Evolutionary conservation across 2,329 filamentous ascomycete species (phyloP).

Genomic region (Sarocladium oryzae): DNA sequence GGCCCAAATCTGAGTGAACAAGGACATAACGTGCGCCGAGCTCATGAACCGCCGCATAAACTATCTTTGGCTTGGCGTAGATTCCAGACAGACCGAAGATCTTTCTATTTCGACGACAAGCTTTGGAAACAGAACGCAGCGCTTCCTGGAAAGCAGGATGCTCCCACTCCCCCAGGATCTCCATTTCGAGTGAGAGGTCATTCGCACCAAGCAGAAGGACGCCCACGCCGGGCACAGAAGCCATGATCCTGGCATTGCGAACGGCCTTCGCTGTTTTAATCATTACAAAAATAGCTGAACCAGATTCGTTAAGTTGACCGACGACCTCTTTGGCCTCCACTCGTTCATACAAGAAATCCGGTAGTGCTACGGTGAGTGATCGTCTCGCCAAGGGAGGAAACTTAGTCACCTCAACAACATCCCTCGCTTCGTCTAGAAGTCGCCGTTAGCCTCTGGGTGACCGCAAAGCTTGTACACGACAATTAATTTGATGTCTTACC

Average conservation of each 20-base stretch:
- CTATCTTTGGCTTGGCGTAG: slow-evolving; percentile 11
- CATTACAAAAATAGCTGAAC: slow-evolving; percentile 16
- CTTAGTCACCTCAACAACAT: slow-evolving; percentile 15
- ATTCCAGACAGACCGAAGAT: slow-evolving; percentile 19
- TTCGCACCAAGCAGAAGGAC: slow-evolving; percentile 21
- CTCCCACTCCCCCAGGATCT: slow-evolving; percentile 10
- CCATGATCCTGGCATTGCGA: slow-evolving; percentile 18
- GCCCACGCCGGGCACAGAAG: slow-evolving; percentile 19
- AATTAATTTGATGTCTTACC: slow-evolving; percentile 6
- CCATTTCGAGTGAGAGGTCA: slow-evolving; percentile 21
- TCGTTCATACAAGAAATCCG: slow-evolving; percentile 12
- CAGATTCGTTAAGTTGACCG: slow-evolving; percentile 11
- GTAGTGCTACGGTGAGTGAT: slow-evolving; percentile 16
- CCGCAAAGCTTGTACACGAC: neutral
- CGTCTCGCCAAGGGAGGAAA: slow-evolving; percentile 15
- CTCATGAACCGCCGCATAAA: neutral
- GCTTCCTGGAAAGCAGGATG: slow-evolving; percentile 15
- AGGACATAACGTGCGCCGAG: neutral
- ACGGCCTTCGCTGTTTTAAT: slow-evolving; percentile 17
- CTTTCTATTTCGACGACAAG: slow-evolving; percentile 16
- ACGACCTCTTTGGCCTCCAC: slow-evolving; percentile 11
- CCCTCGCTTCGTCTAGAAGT: slow-evolving; percentile 12
- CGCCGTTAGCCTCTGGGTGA: neutral
- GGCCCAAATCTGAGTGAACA: neutral
- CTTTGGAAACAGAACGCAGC: slow-evolving; percentile 14